Evolutionary conservation across 2,329 filamentous ascomycete species (phyloP), one percentile per base, ranked within the genome.

Genomic region (Cryphonectria nitschkei): DNA sequence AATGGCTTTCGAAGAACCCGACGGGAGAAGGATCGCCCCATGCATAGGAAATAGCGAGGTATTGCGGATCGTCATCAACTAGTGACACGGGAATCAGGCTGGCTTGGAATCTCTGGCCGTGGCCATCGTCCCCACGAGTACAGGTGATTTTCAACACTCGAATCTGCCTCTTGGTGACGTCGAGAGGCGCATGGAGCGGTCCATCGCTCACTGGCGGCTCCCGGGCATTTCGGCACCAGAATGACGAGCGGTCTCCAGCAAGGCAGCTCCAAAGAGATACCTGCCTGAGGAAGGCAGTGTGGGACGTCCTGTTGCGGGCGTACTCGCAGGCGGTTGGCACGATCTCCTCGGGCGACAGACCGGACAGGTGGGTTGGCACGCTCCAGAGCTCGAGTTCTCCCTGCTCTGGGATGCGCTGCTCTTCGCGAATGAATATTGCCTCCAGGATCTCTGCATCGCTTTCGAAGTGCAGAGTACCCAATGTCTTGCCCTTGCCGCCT

Each of bases 11-110:
- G 37, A 64, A 68, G 16, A 37, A 39, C 9, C 60, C 60, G 26
- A 68, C n/a, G n/a, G 34, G 16, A 14, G n/a, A 16, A 37, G 68
- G 56, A 2, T 56, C 43, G 2, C 68, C 68, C 68, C 68, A 70
- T 7, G 64, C 67, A 56, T 70, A 70, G 13, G 68, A 70, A 19
- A 70, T 70, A 7, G 64, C 56, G 39, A 67, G 64, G 16, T 70
- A 70, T 29, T 13, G 64, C 41, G 66, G 16, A 11, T 63, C 29
- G 3, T 67, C 50, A 50, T 67, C 64, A 11, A 13, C 37, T n/a
- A 70, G 9, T 11, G 67, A 68, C 5, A 68, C 67, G 26, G 54
- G 29, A 9, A 58, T 58, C 26, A 58, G 54, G 14, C 14, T 58
- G 26, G 54, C 54, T 19, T 34, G 54, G 26, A 58, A 58, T 4